Evolutionary conservation across 441 rosid genomes (phyloP), one percentile per base, ranked within the genome.

Genomic region (Populus hybrid): DNA sequence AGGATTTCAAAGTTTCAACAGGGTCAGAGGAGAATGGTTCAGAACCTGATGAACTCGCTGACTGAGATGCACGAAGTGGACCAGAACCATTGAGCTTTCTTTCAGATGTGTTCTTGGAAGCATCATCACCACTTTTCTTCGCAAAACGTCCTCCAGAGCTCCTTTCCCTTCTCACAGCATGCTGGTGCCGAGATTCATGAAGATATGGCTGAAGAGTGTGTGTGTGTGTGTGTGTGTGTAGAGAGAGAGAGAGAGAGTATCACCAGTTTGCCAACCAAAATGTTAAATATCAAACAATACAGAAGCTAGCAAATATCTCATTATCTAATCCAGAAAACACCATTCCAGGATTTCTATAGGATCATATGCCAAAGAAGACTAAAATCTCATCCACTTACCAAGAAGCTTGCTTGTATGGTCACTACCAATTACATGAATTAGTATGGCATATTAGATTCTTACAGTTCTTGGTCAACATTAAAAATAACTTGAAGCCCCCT

Each of bases 71-170:
- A 30, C 75, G 83, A 40, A 71, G 75, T 12, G 82, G 86, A 68
- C 85, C 87, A 68, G 87, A 80, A 73, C 80, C 79, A 30, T 78
- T 79, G 65, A 70, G 78, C 81, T 77, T 87, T 78, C 82, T 85
- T 75, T 77, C 87, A 65, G 81, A 79, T 59, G 75, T 81, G 21
- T n/a, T 79, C 67, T 80, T 85, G 35, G 89, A 87, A 83, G 79
- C 70, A 70, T 84, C 88, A 2, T 10, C 78, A 71, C 75, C 86
- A 3, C 84, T 84, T 87, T 93, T 95, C 93, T 89, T 94, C 11
- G 97, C 97, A 84, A 95, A 95, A 35, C 99, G 92, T 35, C 99
- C 99, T 70, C 99, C 99, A 40, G 79, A 87, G 34, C 94, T 92
- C 82, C 99, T 89, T 67, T 88, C 88, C 85, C 99, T 89, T 80